Base-by-base conservation (phyloP, 2,329 filamentous ascomycete genomes). In the Paraphaeosphaeria sporulosa region DNA sequence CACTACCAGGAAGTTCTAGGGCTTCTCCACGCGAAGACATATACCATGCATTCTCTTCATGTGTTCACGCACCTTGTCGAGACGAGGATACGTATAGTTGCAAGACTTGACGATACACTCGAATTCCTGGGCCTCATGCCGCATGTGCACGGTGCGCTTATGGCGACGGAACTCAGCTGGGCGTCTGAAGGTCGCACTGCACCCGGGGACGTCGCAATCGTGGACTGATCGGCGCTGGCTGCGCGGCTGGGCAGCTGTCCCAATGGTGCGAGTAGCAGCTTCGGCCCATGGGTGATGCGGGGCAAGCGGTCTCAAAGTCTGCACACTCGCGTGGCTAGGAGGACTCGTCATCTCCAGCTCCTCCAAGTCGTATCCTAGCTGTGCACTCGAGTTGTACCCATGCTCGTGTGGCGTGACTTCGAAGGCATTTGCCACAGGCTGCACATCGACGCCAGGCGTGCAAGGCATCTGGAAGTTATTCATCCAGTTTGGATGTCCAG, bases 21-120 rank as follows among this genome's bases (percentile, higher is more conserved):
- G 4, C 21, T 40, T 51, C 3, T 40, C 7, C 4, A 51, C 50
- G n/a, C 55, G 36, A n/a, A 59, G n/a, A 13, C 27, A 25, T 1
- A 55, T 27, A 8, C 53, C 58, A 49, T 60, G 58, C 53, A 57
- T 49, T 42, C 47, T 60, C 42, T 42, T 40, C 58, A 60, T 57
- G 38, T 60, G 58, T 9, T 46, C 44, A 12, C 42, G 48, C 12
- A 60, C 58, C 36, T 60, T 60, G 48, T 60, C 58, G 2, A 49
- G 7, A 30, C 58, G 47, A 23, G 53, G 48, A 54, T 60, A 60
- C 19, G 27, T 25, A 42, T 60, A 60, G 12, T 42, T 34, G 54
- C 58, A 60, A 19, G 25, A 21, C 15, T 32, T 12, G n/a, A 52
- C 10, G 25, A 56, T 56, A 40, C 58, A 60, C n/a, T 46, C 46